Base-by-base conservation (phyloP, 2,329 filamentous ascomycete species). In the Sporothrix brunneoviolacea region DNA sequence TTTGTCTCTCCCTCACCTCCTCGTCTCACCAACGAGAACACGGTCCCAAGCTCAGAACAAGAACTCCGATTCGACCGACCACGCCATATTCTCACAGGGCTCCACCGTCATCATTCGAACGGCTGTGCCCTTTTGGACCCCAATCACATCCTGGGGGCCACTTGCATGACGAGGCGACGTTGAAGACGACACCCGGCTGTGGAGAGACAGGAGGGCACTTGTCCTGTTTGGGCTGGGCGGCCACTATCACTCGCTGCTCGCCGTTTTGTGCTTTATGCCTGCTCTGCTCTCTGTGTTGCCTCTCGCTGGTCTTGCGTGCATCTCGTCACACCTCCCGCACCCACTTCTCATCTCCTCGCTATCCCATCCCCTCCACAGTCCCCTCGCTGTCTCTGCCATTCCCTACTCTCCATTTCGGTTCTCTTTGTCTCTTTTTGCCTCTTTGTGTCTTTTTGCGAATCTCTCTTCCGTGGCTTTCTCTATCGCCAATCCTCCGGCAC, bases 121-220 rank as follows among this genome's bases (percentile, higher is more conserved):
- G n/a, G n/a, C n/a, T n/a, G 28, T 13, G 24, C 32, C 19, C 18
- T 37, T 47, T 35, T 24, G 37, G 38, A 42, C 51, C 48, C 51
- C 51, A 47, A 48, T 45, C 51, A 35, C 43, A n/a, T 46, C 4
- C 30, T 16, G 43, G 43, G 18, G 43, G 8, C 46, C 33, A 42
- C 35, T 32, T 42, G 46, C 46, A 53, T 46, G 22, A 32, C 35
- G 33, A 40, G 40, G 33, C 28, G 36, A 36, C 30, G 51, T 46
- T 45, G 36, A 40, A 30, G 22, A 44, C 22, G 22, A 38, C 43
- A 27, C 19, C 15, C 12, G 15, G 22, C 28, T 39, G 18, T 41
- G 28, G 27, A 40, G 22, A n/a, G 37, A 33, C 16, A 39, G 21
- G 9, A 38, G 10, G 40, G 37, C 33, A 19, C 43, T 46, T 46